Percentiles rank a stretch among this genome's conserved stretches.
Evolutionary conservation across 1,284 basidiomycete genomes (phyloP).

Genomic region (Cutaneotrichosporon sp.): DNA sequence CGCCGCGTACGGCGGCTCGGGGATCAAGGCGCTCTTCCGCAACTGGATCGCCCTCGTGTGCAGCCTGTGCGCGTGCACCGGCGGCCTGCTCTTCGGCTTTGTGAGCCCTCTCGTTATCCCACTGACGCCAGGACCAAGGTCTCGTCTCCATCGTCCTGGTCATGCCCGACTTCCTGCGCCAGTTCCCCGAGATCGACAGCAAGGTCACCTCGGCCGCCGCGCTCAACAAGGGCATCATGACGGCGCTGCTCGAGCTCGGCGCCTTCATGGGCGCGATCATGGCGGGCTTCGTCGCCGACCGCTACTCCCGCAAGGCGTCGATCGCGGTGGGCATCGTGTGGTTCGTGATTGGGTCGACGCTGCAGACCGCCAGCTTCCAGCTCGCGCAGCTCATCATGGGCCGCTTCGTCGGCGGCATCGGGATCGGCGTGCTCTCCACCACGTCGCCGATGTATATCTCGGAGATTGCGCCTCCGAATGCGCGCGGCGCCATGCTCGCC

Average conservation of each 20-base stretch:
- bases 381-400: constrained; percentile 35
- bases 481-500: constrained; percentile 73
- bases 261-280: constrained; percentile 39
- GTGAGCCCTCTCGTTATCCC: not conserved
- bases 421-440: constrained; percentile 44
- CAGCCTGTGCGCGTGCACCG: constrained; percentile 27
- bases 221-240: constrained; percentile 39
- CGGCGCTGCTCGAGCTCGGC: constrained; percentile 42
- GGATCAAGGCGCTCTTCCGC: constrained; percentile 26
- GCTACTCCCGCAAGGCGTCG: constrained; percentile 29
- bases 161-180: constrained; percentile 37
- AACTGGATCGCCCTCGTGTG: constrained; percentile 22
- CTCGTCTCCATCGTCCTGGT: constrained; percentile 38
- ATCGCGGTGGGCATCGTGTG: constrained; percentile 31
- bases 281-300: constrained; percentile 39
- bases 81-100: constrained; percentile 32
- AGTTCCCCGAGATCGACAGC: constrained; percentile 38
- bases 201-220: constrained; percentile 15
- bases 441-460: constrained; percentile 52
- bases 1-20: constrained; percentile 13
- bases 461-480: constrained; percentile 47
- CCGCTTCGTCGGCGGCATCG: constrained; percentile 31
- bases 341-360: constrained; percentile 27
- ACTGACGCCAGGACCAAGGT: constrained; percentile 33
- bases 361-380: constrained; percentile 37